Conservation (phyloP, 2,329 filamentous ascomycete species). For the Botrytis deweyae region DNA sequence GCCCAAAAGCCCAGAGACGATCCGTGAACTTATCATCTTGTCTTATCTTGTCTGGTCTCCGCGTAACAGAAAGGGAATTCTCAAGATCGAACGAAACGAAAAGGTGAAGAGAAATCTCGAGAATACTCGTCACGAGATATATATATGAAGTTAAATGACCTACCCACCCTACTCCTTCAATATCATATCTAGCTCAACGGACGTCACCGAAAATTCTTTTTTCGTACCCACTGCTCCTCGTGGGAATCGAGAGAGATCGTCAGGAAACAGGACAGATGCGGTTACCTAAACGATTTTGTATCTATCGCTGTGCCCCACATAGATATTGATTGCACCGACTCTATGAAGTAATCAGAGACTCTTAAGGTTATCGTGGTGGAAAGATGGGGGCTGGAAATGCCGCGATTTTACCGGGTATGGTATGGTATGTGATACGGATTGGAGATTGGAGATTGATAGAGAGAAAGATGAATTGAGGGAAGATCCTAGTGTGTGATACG, state of each 20-base stretch:
- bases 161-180: background rate
- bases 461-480: background rate
- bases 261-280: background rate
- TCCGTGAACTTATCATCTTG: background rate
- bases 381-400: background rate
- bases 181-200: background rate
- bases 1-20: background rate
- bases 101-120: too few relatives aligned
- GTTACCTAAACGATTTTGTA: background rate
- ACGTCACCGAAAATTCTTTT: background rate
- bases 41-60: background rate
- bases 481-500: background rate
- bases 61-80: background rate
- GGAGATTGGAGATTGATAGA: background rate
- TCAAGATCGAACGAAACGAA: background rate
- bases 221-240: background rate
- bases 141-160: background rate
- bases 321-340: background rate
- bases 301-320: background rate
- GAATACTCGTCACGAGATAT: background rate
- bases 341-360: constrained; percentile 7
- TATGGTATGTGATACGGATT: background rate
- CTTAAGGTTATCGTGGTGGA: background rate
- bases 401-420: background rate
- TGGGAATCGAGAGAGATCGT: constrained; percentile 1